Conservation (phyloP, 257 asterid genomes). For the Solanum paucissectum region DNA sequence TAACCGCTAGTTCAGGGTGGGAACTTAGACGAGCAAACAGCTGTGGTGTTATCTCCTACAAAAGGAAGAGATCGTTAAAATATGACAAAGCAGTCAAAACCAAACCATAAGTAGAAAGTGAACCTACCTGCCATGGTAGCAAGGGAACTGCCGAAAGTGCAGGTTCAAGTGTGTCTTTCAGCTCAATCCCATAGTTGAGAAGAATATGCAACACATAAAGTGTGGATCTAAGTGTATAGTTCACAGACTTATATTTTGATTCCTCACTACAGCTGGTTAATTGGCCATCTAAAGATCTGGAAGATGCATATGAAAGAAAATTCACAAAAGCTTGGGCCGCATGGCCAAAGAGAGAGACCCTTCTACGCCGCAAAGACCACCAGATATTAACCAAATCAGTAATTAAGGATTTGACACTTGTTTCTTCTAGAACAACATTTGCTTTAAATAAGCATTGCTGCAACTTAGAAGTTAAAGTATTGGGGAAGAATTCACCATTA, state of each 20-base stretch:
- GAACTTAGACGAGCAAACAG: conserved; percentile 90
- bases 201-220: conserved; percentile 74
- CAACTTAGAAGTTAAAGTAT: conserved; percentile 56
- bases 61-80: conserved; percentile 26
- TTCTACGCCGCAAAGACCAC: conserved; percentile 81
- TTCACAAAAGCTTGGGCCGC: conserved; percentile 86
- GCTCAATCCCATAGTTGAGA: conserved; percentile 84
- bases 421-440: conserved; percentile 31
- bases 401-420: conserved; percentile 30
- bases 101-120: conserved; percentile 1
- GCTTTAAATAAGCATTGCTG: conserved; percentile 41
- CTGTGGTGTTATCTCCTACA: conserved; percentile 93
- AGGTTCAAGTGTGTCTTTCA: conserved; percentile 69
- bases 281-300: conserved; percentile 46
- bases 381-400: conserved; percentile 61
- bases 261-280: conserved; percentile 43
- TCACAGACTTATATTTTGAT: conserved; percentile 41
- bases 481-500: conserved; percentile 40
- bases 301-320: conserved; percentile 77
- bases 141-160: conserved; percentile 80
- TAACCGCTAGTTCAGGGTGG: conserved; percentile 79
- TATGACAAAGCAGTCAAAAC: conserved; percentile 6
- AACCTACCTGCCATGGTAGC: conserved; percentile 93
- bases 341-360: conserved; percentile 82
- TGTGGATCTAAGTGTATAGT: conserved; percentile 77